Evolutionary conservation across 2,329 filamentous ascomycete genomes (phyloP), one percentile per base, ranked within the genome.

Genomic region (Aspergillus fijiensis): DNA sequence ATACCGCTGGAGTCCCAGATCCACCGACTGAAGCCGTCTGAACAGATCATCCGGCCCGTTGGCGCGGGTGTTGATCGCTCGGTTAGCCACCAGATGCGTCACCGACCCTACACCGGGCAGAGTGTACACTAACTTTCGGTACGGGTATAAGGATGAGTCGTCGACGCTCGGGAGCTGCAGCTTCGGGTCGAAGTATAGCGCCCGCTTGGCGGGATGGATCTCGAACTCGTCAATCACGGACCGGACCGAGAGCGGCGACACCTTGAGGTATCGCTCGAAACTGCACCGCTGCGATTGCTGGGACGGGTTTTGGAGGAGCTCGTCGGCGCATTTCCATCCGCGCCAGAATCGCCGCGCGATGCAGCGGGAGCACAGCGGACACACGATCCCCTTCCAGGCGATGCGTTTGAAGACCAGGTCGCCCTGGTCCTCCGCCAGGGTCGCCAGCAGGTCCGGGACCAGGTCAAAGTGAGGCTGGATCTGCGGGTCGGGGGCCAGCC

Each of bases 341-440:
- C 74, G 75, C 87, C 88, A 92, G 25, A 80, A 73, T 14, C 82
- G 77, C 1, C 89, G 81, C 2, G 85, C 80, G 48, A 81, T 86
- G 66, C 89, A 90, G 47, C 84, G 81, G 0, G 79, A 76, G 63
- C 90, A 92, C 1, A 75, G 60, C 0, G 85, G 86, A 65, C 90
- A 93, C 2, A 89, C 84, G 51, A 91, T 84, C 0, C 89, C 89
- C 54, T 79, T 78, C 67, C 85, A 88, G 58, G 83, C 85, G 9
- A 78, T 72, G 2, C 77, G 74, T 11, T 84, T 81, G 0, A 83
- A 81, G 3, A 84, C 81, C 4, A 76, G 68, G 0, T 76, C 71
- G 14, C 76, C 74, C 0, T 72, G 65, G 1, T 75, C 68, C 11
- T 74, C 65, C 5, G 72, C 67, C 4, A 80, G 59, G 0, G 79